Evolutionary conservation across 441 rosid species (phyloP), one percentile per base, ranked within the genome.

Genomic region (Populus hybrid): DNA sequence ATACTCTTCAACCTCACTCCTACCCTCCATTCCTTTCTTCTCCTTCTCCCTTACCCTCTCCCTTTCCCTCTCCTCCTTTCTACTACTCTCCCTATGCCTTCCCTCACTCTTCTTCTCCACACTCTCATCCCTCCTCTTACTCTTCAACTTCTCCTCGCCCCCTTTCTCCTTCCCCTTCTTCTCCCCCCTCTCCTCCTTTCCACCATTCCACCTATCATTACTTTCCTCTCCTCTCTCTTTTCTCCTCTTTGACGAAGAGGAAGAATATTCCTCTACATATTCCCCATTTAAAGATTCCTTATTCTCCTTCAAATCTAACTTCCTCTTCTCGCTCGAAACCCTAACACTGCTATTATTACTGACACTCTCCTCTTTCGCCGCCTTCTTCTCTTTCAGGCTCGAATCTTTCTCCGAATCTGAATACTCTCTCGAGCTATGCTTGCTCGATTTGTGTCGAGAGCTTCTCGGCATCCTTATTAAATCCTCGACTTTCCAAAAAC

Each of bases 371-470:
- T 90, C 97, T 76, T 86, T 88, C 35, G 79, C 61, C 38, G 38
- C 38, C 86, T 84, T 91, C 69, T 89, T 81, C 73, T 92, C 97
- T 83, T 90, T 96, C 78, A 88, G 81, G 69, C 82, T 80, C 59
- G 86, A 81, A 59, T 96, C 98, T 76, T 86, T 92, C 85, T 94
- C 98, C 72, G 98, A 92, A 85, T 94, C 99, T 10, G 98, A 96
- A 80, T 88, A 91, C 14, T 93, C 99, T 81, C 85, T 86, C 73
- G 90, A 84, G 64, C 93, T 88, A 80, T 91, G 95, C 87, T 92
- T 96, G 85, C 98, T 92, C 80, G 98, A 93, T 89, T 92, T 96
- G 86, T 94, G 98, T 83, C 98, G 88, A 42, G 98, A 90, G 86
- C 97, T 90, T 82, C 91, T 83, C 78, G 98, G 91, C 99, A 96